Percentiles rank a stretch among this genome's conserved stretches.
These are phyloP conservation scores for Capsicum pubescens DNA, from an alignment of 257 asterid genomes.

Conservation along the genomic window DNA sequence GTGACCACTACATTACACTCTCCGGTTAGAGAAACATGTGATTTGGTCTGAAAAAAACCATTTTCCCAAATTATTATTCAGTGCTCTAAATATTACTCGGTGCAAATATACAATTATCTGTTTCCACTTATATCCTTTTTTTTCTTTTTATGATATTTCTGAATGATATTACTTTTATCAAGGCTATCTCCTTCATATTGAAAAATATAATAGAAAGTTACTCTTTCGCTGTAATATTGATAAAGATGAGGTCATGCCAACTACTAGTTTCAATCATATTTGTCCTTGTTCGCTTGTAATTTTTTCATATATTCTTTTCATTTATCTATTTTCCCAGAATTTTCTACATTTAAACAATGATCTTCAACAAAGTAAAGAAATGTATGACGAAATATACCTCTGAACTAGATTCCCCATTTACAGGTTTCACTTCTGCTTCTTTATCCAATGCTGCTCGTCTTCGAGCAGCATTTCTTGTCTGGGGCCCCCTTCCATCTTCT, in stretches of 20 bases:
- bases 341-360: neutral
- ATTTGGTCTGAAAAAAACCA: neutral
- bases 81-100: neutral
- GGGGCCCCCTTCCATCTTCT: slow-evolving; percentile 88
- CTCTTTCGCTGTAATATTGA: neutral
- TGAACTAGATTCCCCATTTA: slow-evolving; percentile 78
- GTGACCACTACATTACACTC: neutral
- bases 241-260: neutral
- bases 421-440: slow-evolving; percentile 73
- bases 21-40: slow-evolving; percentile 9
- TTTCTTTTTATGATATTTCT: slow-evolving; percentile 13
- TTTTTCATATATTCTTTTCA: neutral
- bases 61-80: neutral
- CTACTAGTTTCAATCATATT: neutral
- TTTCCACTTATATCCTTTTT: neutral
- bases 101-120: neutral
- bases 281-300: neutral
- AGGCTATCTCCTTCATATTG: neutral
- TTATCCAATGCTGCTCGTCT: slow-evolving; percentile 84
- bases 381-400: slow-evolving; percentile 62
- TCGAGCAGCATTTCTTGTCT: slow-evolving; percentile 84
- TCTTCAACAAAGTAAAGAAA: slow-evolving; percentile 9
- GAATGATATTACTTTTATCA: neutral
- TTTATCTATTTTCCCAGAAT: neutral
- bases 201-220: neutral